Conservation (phyloP, 345 rosid genomes). For the Eucalyptus tenuipes region DNA sequence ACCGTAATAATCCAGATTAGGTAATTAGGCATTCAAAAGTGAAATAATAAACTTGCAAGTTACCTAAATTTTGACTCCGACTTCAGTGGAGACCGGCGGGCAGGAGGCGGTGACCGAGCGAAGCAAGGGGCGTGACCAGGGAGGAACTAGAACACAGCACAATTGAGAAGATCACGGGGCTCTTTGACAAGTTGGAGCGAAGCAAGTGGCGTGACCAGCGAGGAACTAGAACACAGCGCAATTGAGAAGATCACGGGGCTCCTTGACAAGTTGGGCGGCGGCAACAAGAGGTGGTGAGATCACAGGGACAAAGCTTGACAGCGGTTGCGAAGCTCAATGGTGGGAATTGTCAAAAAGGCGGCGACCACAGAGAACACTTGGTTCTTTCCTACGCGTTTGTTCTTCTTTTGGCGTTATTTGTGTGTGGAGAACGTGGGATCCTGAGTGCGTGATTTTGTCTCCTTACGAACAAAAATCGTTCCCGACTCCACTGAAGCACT, state of each 20-base stretch:
- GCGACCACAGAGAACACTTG: background rate
- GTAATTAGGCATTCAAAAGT: background rate
- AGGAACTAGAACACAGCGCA: background rate
- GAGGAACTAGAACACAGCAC: background rate
- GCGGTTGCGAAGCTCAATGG: background rate
- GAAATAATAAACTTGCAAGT: background rate
- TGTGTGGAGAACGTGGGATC: background rate
- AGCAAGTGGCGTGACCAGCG: background rate
- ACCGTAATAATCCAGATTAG: background rate
- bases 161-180: background rate
- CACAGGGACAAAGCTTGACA: background rate
- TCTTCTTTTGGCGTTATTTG: background rate
- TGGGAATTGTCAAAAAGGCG: background rate
- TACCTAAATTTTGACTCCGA: background rate
- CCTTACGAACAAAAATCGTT: background rate
- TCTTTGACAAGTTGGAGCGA: background rate
- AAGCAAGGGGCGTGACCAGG: background rate
- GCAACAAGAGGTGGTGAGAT: background rate
- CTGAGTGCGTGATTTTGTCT: background rate
- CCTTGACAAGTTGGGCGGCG: background rate
- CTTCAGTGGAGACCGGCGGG: background rate
- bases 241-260: background rate
- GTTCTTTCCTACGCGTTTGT: background rate
- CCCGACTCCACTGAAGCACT: background rate
- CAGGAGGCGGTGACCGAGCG: background rate